Evolutionary conservation across 352 stramenopile genomes (phyloP).

Genomic region (Globisporangium sylvaticum): DNA sequence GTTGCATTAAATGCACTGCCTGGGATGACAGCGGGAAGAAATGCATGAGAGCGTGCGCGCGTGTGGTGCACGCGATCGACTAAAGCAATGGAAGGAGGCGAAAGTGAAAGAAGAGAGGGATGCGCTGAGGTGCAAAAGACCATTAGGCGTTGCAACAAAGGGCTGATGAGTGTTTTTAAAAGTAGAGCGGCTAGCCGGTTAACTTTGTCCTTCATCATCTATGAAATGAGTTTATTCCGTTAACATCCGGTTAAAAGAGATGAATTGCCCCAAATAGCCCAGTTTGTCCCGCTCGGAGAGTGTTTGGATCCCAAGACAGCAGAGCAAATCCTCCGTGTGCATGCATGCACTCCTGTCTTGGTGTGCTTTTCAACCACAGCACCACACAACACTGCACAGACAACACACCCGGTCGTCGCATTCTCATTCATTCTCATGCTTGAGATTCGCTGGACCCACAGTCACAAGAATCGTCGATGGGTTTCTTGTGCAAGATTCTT

Average conservation of each 20-base stretch:
- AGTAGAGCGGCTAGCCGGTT: not conserved
- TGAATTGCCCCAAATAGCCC: too few relatives aligned
- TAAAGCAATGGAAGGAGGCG: not conserved
- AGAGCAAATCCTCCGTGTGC: not conserved
- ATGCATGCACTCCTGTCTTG: too few relatives aligned
- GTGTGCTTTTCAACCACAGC: too few relatives aligned
- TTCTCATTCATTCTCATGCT: too few relatives aligned
- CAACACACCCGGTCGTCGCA: too few relatives aligned
- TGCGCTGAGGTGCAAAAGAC: not conserved
- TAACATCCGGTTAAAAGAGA: too few relatives aligned
- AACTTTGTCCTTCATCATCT: not conserved
- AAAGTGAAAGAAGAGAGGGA: not conserved
- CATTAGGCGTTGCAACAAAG: not conserved
- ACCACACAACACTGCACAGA: too few relatives aligned
- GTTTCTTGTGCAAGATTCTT: too few relatives aligned
- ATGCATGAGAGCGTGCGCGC: not conserved
- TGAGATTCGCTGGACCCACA: too few relatives aligned
- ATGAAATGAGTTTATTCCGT: not conserved
- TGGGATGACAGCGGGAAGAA: not conserved
- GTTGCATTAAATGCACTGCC: too few relatives aligned
- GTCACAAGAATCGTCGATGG: too few relatives aligned
- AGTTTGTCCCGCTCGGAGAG: not conserved
- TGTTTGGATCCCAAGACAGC: not conserved
- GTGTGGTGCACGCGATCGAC: not conserved
- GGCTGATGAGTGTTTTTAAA: not conserved